Conservation (phyloP, 495 filamentous ascomycete genomes). For the Xanthoparmelia taractica region DNA sequence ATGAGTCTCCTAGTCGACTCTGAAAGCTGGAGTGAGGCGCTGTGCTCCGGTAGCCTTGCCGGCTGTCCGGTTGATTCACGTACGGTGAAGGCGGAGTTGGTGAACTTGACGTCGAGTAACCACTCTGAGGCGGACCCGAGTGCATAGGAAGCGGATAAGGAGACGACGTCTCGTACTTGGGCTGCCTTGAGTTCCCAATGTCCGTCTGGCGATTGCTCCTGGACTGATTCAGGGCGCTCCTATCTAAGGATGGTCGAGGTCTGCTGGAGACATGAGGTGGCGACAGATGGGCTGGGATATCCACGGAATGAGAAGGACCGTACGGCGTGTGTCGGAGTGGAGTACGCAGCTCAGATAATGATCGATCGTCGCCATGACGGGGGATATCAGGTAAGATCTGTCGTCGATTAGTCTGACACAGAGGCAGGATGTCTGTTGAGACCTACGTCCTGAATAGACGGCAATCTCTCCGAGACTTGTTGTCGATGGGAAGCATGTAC, state of each 20-base stretch:
- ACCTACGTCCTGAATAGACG: conserved; percentile 11
- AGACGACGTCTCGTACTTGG: not conserved
- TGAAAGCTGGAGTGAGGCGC: conserved; percentile 2
- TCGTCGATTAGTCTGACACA: not conserved
- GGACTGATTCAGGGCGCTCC: not conserved
- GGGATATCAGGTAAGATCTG: conserved; percentile 14
- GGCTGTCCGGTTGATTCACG: conserved; percentile 8
- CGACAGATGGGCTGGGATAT: conserved; percentile 15
- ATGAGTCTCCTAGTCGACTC: conserved; percentile 2
- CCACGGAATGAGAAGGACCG: conserved; percentile 12
- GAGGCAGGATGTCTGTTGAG: too few relatives aligned
- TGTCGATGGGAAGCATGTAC: not conserved
- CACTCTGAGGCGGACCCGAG: conserved; percentile 8
- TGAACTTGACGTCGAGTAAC: conserved; percentile 8
- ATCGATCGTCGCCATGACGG: conserved; percentile 8
- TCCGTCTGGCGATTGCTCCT: conserved; percentile 1
- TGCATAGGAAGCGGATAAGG: conserved; percentile 9
- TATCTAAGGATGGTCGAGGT: not conserved
- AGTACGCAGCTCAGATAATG: conserved; percentile 14
- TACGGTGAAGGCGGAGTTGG: conserved; percentile 13
- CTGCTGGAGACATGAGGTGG: conserved; percentile 11
- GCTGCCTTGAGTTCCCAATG: conserved; percentile 2
- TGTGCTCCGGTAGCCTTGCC: conserved; percentile 6
- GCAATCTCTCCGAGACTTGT: conserved; percentile 10
- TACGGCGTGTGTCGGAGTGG: conserved; percentile 9